Percentiles rank a stretch among this genome's conserved stretches.
Evolutionary conservation across 805 yeast genomes (phyloP).

Genomic region (Kodamaea sagamina): DNA sequence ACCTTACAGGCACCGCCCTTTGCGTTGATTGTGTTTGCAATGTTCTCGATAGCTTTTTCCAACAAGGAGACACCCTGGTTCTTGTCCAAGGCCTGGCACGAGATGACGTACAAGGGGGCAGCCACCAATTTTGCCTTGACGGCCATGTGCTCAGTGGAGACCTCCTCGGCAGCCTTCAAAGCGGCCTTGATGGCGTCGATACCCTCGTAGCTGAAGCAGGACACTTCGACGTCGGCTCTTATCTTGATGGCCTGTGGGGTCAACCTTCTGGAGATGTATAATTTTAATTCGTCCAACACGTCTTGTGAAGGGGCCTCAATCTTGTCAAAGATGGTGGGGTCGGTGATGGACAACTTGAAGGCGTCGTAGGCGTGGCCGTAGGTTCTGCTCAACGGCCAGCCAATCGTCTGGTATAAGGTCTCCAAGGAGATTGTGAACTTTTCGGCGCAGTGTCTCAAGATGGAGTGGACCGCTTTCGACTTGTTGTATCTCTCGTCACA

Average conservation of each 20-base stretch:
- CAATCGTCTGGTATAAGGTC: slow-evolving; percentile 79
- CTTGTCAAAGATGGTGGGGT: slow-evolving; percentile 82
- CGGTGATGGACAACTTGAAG: slow-evolving; percentile 93
- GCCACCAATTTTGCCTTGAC: slow-evolving; percentile 95
- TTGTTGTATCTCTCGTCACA: slow-evolving; percentile 98
- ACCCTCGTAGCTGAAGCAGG: slow-evolving; percentile 96
- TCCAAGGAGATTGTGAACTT: slow-evolving; percentile 89
- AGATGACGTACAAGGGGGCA: slow-evolving; percentile 92
- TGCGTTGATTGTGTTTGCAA: slow-evolving; percentile 65
- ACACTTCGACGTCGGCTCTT: slow-evolving; percentile 97
- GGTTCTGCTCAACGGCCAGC: slow-evolving; percentile 96
- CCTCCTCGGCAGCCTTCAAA: slow-evolving; percentile 78
- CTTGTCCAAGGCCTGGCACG: slow-evolving; percentile 91
- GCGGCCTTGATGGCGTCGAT: slow-evolving; percentile 95
- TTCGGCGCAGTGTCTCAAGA: slow-evolving; percentile 97
- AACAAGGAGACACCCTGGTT: slow-evolving; percentile 80
- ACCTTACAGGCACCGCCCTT: slow-evolving; percentile 87
- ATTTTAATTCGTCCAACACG: slow-evolving; percentile 78
- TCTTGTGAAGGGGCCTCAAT: slow-evolving; percentile 70
- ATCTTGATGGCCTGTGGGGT: slow-evolving; percentile 98
- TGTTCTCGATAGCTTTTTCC: slow-evolving; percentile 75
- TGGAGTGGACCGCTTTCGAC: slow-evolving; percentile 97
- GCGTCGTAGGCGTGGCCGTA: slow-evolving; percentile 98
- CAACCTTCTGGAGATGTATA: slow-evolving; percentile 86
- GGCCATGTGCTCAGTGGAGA: slow-evolving; percentile 81